phyloP scores from a whole-genome alignment of 441 rosid species.

The Bruguiera hainesii region DNA sequence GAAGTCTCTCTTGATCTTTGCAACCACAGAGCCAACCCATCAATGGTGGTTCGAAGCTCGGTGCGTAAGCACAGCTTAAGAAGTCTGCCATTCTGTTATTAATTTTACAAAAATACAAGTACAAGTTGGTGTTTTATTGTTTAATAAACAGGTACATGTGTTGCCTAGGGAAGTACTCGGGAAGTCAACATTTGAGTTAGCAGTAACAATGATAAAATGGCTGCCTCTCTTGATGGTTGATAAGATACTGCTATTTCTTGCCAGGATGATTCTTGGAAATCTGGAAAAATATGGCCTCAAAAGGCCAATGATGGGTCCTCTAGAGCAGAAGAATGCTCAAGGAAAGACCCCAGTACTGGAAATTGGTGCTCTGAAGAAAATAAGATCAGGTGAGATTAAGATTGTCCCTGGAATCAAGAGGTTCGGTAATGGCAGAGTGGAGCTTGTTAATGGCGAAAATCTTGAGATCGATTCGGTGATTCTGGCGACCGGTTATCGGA shows the following conservation, averaged over 20 bases:
- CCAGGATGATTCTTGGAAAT: conserved; percentile 30
- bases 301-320: conserved; percentile 46
- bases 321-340: conserved; percentile 48
- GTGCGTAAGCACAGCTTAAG: conserved; percentile 35
- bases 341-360: conserved; percentile 87
- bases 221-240: conserved; percentile 29
- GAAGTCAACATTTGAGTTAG: conserved; percentile 30
- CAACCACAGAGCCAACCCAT: conserved; percentile 57
- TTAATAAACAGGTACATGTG: conserved; percentile 25
- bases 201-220: conserved; percentile 27
- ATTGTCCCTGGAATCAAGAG: conserved; percentile 67
- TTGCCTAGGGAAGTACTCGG: conserved; percentile 29
- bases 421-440: conserved; percentile 45
- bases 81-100: background rate
- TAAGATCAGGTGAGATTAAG: conserved; percentile 60
- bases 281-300: conserved; percentile 22
- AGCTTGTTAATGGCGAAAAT: conserved; percentile 54
- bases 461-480: conserved; percentile 61
- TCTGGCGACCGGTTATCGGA: conserved; percentile 82
- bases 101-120: background rate
- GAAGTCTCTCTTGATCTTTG: conserved; percentile 82
- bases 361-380: conserved; percentile 60
- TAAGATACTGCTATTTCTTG: conserved; percentile 17
- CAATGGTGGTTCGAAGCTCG: conserved; percentile 79
- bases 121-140: background rate